These are phyloP conservation scores for Filobasidium wieringae DNA, from an alignment of 768 basidiomycete species.

Conservation along the genomic window DNA sequence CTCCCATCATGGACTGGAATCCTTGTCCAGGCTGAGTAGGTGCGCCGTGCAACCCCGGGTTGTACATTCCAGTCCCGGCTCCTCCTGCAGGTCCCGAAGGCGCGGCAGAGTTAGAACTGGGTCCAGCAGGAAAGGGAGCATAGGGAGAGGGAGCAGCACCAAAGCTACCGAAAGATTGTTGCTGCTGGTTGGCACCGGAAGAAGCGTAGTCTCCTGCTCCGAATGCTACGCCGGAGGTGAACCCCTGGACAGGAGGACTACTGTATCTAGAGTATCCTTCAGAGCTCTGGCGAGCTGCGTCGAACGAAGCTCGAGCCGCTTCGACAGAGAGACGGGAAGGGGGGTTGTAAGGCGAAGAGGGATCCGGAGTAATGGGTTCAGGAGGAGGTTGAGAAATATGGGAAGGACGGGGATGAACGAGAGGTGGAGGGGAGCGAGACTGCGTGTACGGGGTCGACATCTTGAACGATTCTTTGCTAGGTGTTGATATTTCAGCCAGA, in stretches of 20 bases:
- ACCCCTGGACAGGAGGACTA: conserved; percentile 32
- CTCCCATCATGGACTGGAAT: conserved; percentile 5
- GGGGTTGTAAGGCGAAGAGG: conserved; percentile 35
- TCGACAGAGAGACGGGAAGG: conserved; percentile 28
- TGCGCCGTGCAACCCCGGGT: background rate
- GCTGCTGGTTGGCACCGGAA: conserved; percentile 7
- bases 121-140: background rate
- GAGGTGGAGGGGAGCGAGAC: conserved; percentile 35
- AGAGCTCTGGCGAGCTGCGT: background rate
- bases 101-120: conserved; percentile 6
- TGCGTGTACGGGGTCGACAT: conserved; percentile 25
- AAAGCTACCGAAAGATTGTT: background rate
- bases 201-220: conserved; percentile 8
- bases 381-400: conserved; percentile 38
- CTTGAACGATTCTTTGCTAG: background rate
- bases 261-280: conserved; percentile 9
- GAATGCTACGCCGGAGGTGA: background rate
- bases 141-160: background rate
- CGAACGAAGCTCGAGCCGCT: conserved; percentile 5
- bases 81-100: conserved; percentile 4
- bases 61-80: conserved; percentile 13
- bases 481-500: no score
- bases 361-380: conserved; percentile 32
- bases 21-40: conserved; percentile 13
- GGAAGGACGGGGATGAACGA: conserved; percentile 37